Evolutionary conservation across 352 stramenopile species (phyloP), one percentile per base, ranked within the genome.

Genomic region (Pythium phragmitis): DNA sequence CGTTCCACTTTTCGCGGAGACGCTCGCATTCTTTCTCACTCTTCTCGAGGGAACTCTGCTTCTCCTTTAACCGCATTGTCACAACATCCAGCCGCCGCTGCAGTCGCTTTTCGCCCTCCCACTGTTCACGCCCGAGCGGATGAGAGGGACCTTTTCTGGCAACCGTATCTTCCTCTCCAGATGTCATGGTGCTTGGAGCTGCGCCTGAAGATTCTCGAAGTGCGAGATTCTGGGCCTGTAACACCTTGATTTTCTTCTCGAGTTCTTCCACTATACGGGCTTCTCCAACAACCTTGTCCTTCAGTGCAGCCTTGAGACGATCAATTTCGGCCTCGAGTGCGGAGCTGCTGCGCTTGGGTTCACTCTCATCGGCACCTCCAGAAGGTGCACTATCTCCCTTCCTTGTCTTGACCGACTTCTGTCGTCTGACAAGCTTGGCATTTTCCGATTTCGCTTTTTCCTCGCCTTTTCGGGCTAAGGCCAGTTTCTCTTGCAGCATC

Each of bases 141-240:
- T 47, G 63, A 16, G 7, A 39, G 23, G 5, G 55, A 21, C 23
- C 19, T 1, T 63, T 54, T 4, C 23, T 23, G 14, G 12, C 7
- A 26, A 30, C 16, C n/a, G 23, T 14, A 41, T 1, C 19, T 11
- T 48, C 28, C 12, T 14, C 34, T 41, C 68, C 48, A 50, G 28
- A 48, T 36, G 34, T 14, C 23, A 34, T 1, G 7, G 2, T 17
- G 21, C 21, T 47, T n/a, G 46, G 7, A 23, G 17, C 12, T 30
- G 63, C 62, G 9, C 70, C 76, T 23, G 57, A 57, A 1, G 65
- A 67, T 43, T 91, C 76, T 8, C 82, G 83, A 13, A 96, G 45
- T n/a, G 85, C 89, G n/a, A 82, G 52, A 41, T 96, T 96, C 53
- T 96, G 83, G 3, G 84, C 85, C 45, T 94, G 70, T 0, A 94